These are phyloP conservation scores for Coprinopsis sp. DNA, from an alignment of 768 basidiomycete genomes.

Conservation along the genomic window DNA sequence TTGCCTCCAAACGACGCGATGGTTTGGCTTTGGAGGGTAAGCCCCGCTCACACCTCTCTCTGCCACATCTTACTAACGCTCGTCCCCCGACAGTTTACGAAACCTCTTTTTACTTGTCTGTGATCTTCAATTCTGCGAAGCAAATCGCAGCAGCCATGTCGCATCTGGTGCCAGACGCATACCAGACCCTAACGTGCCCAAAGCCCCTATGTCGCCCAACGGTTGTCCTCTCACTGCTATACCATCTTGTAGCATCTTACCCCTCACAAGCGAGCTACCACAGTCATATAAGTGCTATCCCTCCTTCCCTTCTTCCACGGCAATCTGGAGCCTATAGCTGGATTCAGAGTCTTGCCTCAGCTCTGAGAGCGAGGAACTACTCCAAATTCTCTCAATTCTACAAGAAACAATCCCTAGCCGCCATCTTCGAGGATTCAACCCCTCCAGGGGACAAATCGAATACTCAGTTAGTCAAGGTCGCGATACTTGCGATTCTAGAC, in stretches of 20 bases:
- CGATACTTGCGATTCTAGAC: conserved; percentile 42
- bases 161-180: conserved; percentile 50
- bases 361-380: conserved; percentile 54
- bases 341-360: conserved; percentile 47
- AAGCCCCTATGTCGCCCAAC: conserved; percentile 21
- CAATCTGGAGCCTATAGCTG: conserved; percentile 38
- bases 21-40: conserved; percentile 65
- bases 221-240: conserved; percentile 49
- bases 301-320: conserved; percentile 33
- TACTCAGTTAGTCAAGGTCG: conserved; percentile 27
- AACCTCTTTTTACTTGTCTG: conserved; percentile 62
- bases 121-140: conserved; percentile 54
- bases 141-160: conserved; percentile 62
- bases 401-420: conserved; percentile 17
- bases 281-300: conserved; percentile 39
- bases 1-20: conserved; percentile 55
- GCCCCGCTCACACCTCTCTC: conserved; percentile 10
- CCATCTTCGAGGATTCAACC: conserved; percentile 14
- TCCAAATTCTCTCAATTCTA: conserved; percentile 46
- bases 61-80: background rate
- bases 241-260: conserved; percentile 52
- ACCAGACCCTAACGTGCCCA: conserved; percentile 26
- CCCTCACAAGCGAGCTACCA: conserved; percentile 62
- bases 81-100: conserved; percentile 56
- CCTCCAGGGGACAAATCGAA: conserved; percentile 6